A percentile compares a stretch with the other conserved stretches of the same genome.
These are phyloP conservation scores for Eremochloa ophiuroides DNA, from an alignment of 176 grass and related monocot species.

Conservation along the genomic window DNA sequence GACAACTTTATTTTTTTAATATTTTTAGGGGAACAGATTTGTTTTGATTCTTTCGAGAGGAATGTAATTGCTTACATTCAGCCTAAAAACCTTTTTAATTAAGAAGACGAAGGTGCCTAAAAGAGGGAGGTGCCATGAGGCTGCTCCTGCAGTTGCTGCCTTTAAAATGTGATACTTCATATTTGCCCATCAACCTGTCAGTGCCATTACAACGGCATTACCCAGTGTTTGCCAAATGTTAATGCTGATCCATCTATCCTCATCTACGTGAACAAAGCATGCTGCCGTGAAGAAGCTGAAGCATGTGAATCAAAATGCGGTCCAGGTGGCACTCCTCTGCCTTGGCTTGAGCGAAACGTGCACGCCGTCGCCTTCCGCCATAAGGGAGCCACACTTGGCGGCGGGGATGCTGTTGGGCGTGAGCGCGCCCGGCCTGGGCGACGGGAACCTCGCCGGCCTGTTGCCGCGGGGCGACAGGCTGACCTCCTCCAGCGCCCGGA, in stretches of 20 bases:
- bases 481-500: conserved; percentile 58
- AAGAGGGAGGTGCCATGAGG: background rate
- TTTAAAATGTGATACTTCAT: background rate
- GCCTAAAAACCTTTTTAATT: background rate
- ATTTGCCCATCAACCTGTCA: background rate
- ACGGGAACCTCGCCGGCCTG: conserved; percentile 10
- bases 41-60: no score
- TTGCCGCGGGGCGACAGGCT: conserved; percentile 27
- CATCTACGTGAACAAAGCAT: background rate
- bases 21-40: no score
- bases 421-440: conserved; percentile 7
- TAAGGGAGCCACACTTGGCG: background rate
- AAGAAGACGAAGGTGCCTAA: background rate
- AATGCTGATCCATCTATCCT: background rate
- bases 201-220: background rate
- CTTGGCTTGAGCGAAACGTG: conserved; percentile 13
- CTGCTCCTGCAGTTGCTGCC: background rate
- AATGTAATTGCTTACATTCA: background rate
- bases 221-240: background rate
- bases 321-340: conserved; percentile 40
- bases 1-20: no score
- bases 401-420: conserved; percentile 26
- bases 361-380: background rate
- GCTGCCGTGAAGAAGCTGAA: background rate
- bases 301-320: background rate